Base-by-base conservation (phyloP, 2,329 filamentous ascomycete genomes). In the Rutstroemia sp. region DNA sequence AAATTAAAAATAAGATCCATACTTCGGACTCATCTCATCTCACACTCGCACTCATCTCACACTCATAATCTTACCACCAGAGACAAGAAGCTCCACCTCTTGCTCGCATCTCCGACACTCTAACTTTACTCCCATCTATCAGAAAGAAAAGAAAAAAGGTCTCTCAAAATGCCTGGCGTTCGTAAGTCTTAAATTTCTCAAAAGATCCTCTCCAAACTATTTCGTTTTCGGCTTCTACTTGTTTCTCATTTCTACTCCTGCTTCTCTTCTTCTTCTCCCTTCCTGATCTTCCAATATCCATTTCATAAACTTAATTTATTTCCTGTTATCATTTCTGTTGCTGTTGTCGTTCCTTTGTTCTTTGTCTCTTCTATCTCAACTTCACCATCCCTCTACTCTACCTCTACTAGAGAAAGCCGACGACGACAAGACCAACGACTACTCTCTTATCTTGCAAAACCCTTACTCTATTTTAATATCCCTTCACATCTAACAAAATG, bases 81-180 rank as follows among this genome's bases (percentile, higher is more conserved):
- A 34, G 30, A 34, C 30, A 34, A 34, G 10, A 10, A 34, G 30
- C 30, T 34, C 30, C 30, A 34, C 30, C 30, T 34, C 30, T 34
- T 12, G 30, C 4, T 12, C 30, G 12, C 30, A 34, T 12, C 30
- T 34, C 30, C 4, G 30, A 34, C 12, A 34, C 30, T 12, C 30
- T 12, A 23, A 23, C 23, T 4, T 23, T 23, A 23, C 30, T 9
- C 10, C 30, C 10, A 12, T 34, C 30, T 12, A 34, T 34, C 30
- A 34, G 25, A 27, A 27, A 34, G 30, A 34, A 34, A 34, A 34
- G 30, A 34, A 34, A 34, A 30, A 34, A 34, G 30, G 10, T 34
- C 9, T 34, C 30, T 34, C 59, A 65, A 61, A 55, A 67, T 67
- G 64, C 64, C 64, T 55, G 65, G 64, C 54, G 58, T 67, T 54